These are phyloP conservation scores for Elaphomyces granulatus DNA, from an alignment of 495 filamentous ascomycete species.

Conservation along the genomic window DNA sequence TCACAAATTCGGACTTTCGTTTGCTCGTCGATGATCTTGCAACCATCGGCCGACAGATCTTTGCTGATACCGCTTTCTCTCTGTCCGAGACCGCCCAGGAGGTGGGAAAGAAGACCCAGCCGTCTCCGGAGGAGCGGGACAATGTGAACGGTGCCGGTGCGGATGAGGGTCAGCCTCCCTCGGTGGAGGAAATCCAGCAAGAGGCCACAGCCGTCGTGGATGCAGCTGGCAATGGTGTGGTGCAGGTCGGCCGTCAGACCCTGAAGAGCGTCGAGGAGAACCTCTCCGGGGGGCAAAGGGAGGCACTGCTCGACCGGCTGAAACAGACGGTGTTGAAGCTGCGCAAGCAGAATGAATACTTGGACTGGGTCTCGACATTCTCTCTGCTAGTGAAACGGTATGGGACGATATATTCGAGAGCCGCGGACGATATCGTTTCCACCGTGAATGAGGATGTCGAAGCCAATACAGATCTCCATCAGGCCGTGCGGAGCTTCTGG, in stretches of 20 bases:
- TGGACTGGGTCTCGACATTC: constrained; percentile 69
- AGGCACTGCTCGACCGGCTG: constrained; percentile 58
- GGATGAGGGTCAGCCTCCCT: constrained; percentile 37
- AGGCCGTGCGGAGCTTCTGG: constrained; percentile 67
- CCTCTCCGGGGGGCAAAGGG: constrained; percentile 47
- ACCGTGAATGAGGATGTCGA: constrained; percentile 53
- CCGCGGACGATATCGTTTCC: constrained; percentile 45
- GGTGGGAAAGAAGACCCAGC: constrained; percentile 55
- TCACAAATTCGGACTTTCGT: constrained; percentile 84
- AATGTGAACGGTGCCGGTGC: constrained; percentile 41
- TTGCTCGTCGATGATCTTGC: constrained; percentile 73
- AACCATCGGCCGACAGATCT: constrained; percentile 67
- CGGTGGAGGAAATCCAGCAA: constrained; percentile 43
- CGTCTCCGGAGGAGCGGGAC: constrained; percentile 45
- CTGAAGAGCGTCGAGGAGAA: constrained; percentile 54
- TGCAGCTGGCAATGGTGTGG: constrained; percentile 46
- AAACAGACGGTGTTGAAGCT: constrained; percentile 65
- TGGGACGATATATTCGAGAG: constrained; percentile 58
- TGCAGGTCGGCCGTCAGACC: constrained; percentile 50
- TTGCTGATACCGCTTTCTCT: constrained; percentile 70
- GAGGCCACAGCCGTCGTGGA: constrained; percentile 49
- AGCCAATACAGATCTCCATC: constrained; percentile 58
- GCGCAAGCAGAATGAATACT: constrained; percentile 62
- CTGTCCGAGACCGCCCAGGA: constrained; percentile 57
- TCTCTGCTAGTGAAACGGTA: constrained; percentile 64